These are phyloP conservation scores for Phyllosticta paracitricarpa DNA, from an alignment of 2,329 filamentous ascomycete species.

Conservation along the genomic window DNA sequence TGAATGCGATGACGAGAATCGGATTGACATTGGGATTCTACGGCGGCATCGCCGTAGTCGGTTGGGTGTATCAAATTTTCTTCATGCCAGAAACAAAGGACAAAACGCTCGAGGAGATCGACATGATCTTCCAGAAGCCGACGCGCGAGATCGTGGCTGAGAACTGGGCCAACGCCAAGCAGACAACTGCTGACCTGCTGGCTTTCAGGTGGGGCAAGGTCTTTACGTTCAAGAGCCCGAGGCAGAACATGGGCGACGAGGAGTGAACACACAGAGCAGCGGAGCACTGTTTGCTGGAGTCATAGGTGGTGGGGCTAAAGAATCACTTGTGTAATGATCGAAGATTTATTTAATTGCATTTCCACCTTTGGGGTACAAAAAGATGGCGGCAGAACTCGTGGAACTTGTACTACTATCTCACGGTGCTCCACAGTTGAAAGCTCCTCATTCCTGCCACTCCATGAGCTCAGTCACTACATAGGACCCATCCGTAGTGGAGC, in stretches of 20 bases:
- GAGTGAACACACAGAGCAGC: too few species aligned
- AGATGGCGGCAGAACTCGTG: too few species aligned
- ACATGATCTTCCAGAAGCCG: slow-evolving; percentile 54
- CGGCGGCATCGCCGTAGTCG: slow-evolving; percentile 60
- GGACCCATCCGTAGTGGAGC: too few species aligned
- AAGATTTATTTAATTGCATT: too few species aligned
- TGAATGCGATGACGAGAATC: slow-evolving; percentile 52
- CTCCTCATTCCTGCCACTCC: too few species aligned
- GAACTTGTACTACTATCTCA: too few species aligned
- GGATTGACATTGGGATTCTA: slow-evolving; percentile 63
- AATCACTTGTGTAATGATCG: too few species aligned
- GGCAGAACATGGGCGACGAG: not conserved
- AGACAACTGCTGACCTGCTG: slow-evolving; percentile 36
- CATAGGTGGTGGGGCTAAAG: too few species aligned
- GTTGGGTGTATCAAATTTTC: slow-evolving; percentile 61
- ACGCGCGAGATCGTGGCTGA: slow-evolving; percentile 52
- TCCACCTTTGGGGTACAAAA: too few species aligned
- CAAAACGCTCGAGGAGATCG: slow-evolving; percentile 59
- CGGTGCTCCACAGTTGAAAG: too few species aligned
- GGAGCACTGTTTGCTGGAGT: too few species aligned
- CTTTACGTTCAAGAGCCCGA: slow-evolving; percentile 21
- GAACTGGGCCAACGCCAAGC: slow-evolving; percentile 41
- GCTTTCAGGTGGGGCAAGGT: slow-evolving; percentile 39
- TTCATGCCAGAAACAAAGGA: slow-evolving; percentile 72
- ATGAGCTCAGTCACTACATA: too few species aligned